Evolutionary conservation across 2,329 filamentous ascomycete species (phyloP).

Genomic region (Coccinonectria pachysandricola): DNA sequence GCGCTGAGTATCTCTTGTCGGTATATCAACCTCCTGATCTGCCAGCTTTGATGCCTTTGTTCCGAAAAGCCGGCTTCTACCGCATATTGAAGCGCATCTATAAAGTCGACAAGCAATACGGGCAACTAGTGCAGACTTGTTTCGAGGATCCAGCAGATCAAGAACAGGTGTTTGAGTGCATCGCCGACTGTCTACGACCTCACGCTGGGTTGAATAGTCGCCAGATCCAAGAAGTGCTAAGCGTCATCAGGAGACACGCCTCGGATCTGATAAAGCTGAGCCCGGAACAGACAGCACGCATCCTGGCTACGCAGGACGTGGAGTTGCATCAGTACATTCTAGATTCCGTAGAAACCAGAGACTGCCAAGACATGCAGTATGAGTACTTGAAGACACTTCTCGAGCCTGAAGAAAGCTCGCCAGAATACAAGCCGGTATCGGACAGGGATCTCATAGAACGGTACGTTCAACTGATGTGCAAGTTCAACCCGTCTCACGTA

Average conservation of each 20-base stretch:
- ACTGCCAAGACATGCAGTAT: slow-evolving; percentile 57
- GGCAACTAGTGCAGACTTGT: slow-evolving; percentile 66
- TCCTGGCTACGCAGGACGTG: slow-evolving; percentile 49
- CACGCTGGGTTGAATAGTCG: slow-evolving; percentile 54
- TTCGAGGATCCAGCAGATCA: slow-evolving; percentile 77
- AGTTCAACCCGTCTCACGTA: slow-evolving; percentile 70
- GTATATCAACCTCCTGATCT: slow-evolving; percentile 85
- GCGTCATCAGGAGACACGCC: slow-evolving; percentile 55
- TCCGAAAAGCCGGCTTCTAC: slow-evolving; percentile 74
- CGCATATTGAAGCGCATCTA: slow-evolving; percentile 87
- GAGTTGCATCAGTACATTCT: slow-evolving; percentile 59
- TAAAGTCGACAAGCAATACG: slow-evolving; percentile 67
- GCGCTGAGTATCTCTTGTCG: slow-evolving; percentile 87
- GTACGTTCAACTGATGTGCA: slow-evolving; percentile 88
- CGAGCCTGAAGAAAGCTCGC: slow-evolving; percentile 42
- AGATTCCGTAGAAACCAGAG: slow-evolving; percentile 46
- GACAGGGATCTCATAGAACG: slow-evolving; percentile 61
- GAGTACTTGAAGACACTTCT: slow-evolving; percentile 68
- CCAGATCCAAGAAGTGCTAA: slow-evolving; percentile 61
- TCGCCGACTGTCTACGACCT: slow-evolving; percentile 62
- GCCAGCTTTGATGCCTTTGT: slow-evolving; percentile 61
- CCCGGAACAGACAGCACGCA: slow-evolving; percentile 52
- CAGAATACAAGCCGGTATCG: slow-evolving; percentile 22
- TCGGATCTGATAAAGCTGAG: slow-evolving; percentile 57
- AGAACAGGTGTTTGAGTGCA: slow-evolving; percentile 65